Base-by-base conservation (phyloP, 345 rosid species). In the Hypericum androsaemum region DNA sequence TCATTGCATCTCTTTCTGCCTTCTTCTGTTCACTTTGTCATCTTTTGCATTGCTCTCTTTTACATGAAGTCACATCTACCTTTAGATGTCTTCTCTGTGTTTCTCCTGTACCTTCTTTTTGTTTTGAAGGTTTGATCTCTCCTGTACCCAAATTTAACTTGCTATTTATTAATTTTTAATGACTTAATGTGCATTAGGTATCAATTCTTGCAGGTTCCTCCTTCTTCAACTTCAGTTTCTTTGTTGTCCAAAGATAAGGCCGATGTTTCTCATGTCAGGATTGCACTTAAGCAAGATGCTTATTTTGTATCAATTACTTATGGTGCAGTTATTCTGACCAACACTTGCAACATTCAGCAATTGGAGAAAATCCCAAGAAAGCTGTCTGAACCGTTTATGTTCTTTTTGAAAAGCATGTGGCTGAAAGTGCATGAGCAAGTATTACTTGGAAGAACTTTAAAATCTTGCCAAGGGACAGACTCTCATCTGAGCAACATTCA, bases 141-240 rank as follows among this genome's bases (percentile, higher is more conserved):
- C 32, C 32, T 1, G 32, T 22, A 4, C 32, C 32, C 32, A 22
- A 22, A 22, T 22, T 22, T 22, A 22, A 22, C 32, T 22, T 22
- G 32, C 32, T 22, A 22, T 22, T 22, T 28, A 11, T 43, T 37
- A 38, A 17, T 43, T 8, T 51, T 11, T 32, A 17, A 42, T 52
- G 56, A 64, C 69, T 60, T 54, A 66, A 58, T 50, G 37, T 57
- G 47, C 58, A 43, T 61, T 66, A 78, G 83, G 42, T 43, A 63
- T 72, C 50, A 39, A 48, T 67, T 69, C 58, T 72, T 59, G 68
- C 72, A 81, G 80, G 76, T 69, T 64, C 50, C 49, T 41, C 43
- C 40, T 13, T 74, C 72, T 46, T 61, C 67, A 41, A 32, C 39
- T 32, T 12, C 35, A 10, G 61, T 65, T 37, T 59, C 54, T 43